Evolutionary conservation across 2,329 filamentous ascomycete species (phyloP).

Genomic region (Cercospora sp.): DNA sequence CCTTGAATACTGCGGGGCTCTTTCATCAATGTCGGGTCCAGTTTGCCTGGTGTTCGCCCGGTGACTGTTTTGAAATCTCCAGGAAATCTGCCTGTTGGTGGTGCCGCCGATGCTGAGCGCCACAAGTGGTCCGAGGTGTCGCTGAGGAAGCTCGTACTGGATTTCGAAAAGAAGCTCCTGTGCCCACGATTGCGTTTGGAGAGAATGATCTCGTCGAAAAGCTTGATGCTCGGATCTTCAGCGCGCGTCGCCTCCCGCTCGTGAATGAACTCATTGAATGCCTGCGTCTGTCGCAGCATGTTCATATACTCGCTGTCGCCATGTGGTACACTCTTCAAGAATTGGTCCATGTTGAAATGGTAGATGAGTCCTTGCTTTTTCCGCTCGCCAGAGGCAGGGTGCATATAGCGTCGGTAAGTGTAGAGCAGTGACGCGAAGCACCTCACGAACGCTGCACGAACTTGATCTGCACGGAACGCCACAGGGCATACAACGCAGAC

Average conservation of each 20-base stretch:
- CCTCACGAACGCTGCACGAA: constrained; percentile 66
- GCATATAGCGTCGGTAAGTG: constrained; percentile 65
- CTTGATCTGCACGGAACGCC: constrained; percentile 64
- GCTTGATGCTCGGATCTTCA: constrained; percentile 65
- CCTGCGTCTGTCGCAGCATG: constrained; percentile 64
- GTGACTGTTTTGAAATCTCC: constrained; percentile 59
- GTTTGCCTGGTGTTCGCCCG: constrained; percentile 72
- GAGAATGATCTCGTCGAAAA: constrained; percentile 82
- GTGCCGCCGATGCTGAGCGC: constrained; percentile 63
- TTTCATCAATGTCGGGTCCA: constrained; percentile 86
- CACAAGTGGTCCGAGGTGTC: constrained; percentile 78
- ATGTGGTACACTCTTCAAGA: constrained; percentile 62
- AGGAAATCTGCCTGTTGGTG: constrained; percentile 55
- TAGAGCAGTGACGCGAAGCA: constrained; percentile 69
- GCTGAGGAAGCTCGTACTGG: constrained; percentile 62
- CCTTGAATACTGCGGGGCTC: constrained; percentile 89
- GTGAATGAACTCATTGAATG: constrained; percentile 71
- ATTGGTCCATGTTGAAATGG: constrained; percentile 66
- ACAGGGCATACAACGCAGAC: constrained; percentile 66
- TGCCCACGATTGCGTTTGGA: constrained; percentile 72
- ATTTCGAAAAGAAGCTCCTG: constrained; percentile 63
- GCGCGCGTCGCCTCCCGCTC: constrained; percentile 66
- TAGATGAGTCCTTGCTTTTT: constrained; percentile 64
- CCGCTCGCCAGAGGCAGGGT: constrained; percentile 59
- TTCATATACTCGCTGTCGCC: constrained; percentile 65